Base-by-base conservation (phyloP, 768 basidiomycete genomes). In the Lepiota subincarnata region DNA sequence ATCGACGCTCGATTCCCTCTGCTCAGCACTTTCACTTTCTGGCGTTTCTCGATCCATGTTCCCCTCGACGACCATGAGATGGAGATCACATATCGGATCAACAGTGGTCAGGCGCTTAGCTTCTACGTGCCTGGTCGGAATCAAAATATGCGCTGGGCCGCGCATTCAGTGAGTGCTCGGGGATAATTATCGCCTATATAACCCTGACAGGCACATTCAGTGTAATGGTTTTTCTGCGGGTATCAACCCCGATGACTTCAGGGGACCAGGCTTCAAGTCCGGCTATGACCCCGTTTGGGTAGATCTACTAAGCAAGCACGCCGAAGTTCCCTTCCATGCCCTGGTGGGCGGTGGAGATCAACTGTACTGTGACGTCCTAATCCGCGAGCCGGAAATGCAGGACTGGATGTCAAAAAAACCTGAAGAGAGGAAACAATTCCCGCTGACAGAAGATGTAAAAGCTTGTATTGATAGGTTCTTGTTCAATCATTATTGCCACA, bases 281-380 rank as follows among this genome's bases (percentile, higher is more conserved):
- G 92, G 91, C 0, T 92, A 88, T 60, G 94, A 95, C 66, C 92
- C 92, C 6, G 82, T 98, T 10, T 99, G 96, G 96, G 77, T 84
- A 56, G 95, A 99, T 70, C 70, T 99, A n/a, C 79, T 98, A 20
- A 71, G 81, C 39, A 85, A 88, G 61, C 97, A 98, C 61, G 75
- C 79, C 1, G 79, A 83, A 62, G 72, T 74, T 53, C 94, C 96
- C 0, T 93, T 93, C 65, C 96, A 99, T 62, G 82, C 76, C n/a
- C 76, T 98, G 34, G 86, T 97, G 5, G 96, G 96, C 14, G 96
- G 96, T 16, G 93, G 94, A 10, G 93, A 96, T 66, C 94, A 96
- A 66, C 75, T 97, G 14, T 97, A 93, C 62, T 92, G 90, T 57
- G 91, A 93, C 59, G 72, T 87, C 34, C 66, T 99, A 48, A 87